Evolutionary conservation across 2,329 filamentous ascomycete species (phyloP).

Genomic region (Colletotrichum sublineola): DNA sequence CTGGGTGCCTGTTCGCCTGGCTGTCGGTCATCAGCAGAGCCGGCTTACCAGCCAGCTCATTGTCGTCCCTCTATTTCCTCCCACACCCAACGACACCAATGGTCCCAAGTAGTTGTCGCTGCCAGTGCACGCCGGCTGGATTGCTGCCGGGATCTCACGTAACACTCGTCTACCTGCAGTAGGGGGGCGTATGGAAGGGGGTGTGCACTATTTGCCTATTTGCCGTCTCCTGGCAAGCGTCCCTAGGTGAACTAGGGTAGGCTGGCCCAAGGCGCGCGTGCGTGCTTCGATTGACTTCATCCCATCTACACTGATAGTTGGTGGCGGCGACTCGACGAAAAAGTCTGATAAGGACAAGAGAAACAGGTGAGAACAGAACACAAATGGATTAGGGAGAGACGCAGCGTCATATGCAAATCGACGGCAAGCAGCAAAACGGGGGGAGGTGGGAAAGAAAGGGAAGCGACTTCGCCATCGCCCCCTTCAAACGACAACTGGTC

Average conservation of each 20-base stretch:
- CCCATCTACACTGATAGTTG: slow-evolving; percentile 26
- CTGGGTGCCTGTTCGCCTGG: not conserved
- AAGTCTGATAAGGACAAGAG: slow-evolving; percentile 26
- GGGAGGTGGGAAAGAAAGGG: not conserved
- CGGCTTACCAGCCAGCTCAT: not conserved
- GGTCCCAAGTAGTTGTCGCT: not conserved
- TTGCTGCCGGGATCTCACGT: slow-evolving; percentile 40
- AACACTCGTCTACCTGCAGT: slow-evolving; percentile 39
- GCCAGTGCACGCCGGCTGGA: slow-evolving; percentile 31
- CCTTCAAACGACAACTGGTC: slow-evolving; percentile 7
- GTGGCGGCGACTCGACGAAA: slow-evolving; percentile 10
- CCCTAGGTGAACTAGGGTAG: slow-evolving; percentile 19
- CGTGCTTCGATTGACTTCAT: slow-evolving; percentile 42
- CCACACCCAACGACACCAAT: not conserved
- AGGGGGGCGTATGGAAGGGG: slow-evolving; percentile 20
- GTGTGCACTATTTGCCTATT: not conserved
- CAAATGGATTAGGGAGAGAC: not conserved
- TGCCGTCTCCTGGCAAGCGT: slow-evolving; percentile 32
- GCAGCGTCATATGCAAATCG: slow-evolving; percentile 16
- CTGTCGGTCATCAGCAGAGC: not conserved
- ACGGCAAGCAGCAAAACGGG: slow-evolving; percentile 6
- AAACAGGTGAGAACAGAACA: not conserved
- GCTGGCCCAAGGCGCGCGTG: slow-evolving; percentile 26
- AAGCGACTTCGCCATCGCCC: not conserved
- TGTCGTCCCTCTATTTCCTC: not conserved